Conservation (phyloP, 345 rosid genomes). For the Hibiscus mutabilis region DNA sequence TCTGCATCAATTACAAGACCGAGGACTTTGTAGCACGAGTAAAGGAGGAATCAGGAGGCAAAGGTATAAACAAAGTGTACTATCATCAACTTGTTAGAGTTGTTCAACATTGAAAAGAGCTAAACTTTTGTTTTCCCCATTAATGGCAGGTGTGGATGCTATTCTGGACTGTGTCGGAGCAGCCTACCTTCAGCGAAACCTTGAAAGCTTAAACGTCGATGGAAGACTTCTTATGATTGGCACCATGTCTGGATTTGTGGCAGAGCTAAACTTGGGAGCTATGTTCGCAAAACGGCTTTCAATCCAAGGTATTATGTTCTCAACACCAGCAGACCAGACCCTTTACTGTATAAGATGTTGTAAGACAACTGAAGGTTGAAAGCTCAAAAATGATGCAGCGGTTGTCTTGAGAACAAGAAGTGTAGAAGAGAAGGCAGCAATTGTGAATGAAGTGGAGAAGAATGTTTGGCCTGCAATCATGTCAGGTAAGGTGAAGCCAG, state of each 20-base stretch:
- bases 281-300: conserved; percentile 56
- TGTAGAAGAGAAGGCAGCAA: conserved; percentile 56
- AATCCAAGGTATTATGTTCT: conserved; percentile 6
- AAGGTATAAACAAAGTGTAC: conserved; percentile 35
- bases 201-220: conserved; percentile 66
- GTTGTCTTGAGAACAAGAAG: conserved; percentile 67
- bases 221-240: conserved; percentile 83
- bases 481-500: conserved; percentile 65
- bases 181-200: conserved; percentile 64
- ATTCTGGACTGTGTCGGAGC: conserved; percentile 85
- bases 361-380: neutral
- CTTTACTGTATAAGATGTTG: neutral
- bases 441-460: conserved; percentile 70
- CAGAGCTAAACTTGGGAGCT: conserved; percentile 50
- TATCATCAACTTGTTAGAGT: neutral
- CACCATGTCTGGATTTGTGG: conserved; percentile 48
- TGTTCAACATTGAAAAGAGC: neutral
- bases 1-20: conserved; percentile 82
- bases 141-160: conserved; percentile 57
- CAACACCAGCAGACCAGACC: neutral
- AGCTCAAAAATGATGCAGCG: conserved; percentile 30
- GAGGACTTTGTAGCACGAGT: conserved; percentile 80
- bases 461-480: conserved; percentile 76
- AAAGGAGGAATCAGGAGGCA: conserved; percentile 75
- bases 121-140: neutral